Percentiles rank a stretch among this genome's conserved stretches.
phyloP scores from a whole-genome alignment of 1,284 basidiomycete species.

The Apiotrichum domesticum region DNA sequence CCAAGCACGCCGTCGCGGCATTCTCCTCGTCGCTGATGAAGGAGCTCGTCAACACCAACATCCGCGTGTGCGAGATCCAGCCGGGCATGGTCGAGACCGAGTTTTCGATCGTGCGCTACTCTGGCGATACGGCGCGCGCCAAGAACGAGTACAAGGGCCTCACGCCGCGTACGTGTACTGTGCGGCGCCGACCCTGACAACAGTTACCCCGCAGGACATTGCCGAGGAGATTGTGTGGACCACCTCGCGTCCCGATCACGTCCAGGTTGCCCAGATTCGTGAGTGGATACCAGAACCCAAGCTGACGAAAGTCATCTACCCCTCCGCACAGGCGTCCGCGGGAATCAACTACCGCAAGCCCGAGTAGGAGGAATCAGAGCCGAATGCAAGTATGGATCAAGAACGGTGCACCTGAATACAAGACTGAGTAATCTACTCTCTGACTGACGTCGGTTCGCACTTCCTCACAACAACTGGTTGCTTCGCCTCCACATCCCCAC shows the following conservation, averaged over 20 bases:
- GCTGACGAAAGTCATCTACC: constrained; percentile 10
- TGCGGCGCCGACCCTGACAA: not conserved
- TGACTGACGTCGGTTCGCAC: too few species aligned
- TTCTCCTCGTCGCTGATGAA: constrained; percentile 74
- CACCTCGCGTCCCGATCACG: constrained; percentile 74
- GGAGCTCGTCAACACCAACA: constrained; percentile 76
- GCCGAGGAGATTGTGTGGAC: constrained; percentile 96
- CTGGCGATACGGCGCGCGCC: constrained; percentile 68
- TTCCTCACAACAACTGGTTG: too few species aligned
- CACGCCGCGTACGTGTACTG: constrained; percentile 58
- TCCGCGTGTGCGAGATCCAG: constrained; percentile 80
- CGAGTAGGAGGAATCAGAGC: not conserved
- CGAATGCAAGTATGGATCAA: not conserved
- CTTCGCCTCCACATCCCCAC: too few species aligned
- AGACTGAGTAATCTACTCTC: too few species aligned
- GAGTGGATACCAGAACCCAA: constrained; percentile 51
- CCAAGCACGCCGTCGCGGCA: constrained; percentile 63
- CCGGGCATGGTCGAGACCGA: constrained; percentile 54
- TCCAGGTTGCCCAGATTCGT: constrained; percentile 73
- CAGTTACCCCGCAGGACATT: constrained; percentile 70
- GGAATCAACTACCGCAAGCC: constrained; percentile 8
- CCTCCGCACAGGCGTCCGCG: constrained; percentile 12
- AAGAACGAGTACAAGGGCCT: constrained; percentile 78
- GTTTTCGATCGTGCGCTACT: constrained; percentile 76
- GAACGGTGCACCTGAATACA: too few species aligned